Evolutionary conservation across 2,329 filamentous ascomycete species (phyloP).

Genomic region (Fonsecaea pedrosoi): DNA sequence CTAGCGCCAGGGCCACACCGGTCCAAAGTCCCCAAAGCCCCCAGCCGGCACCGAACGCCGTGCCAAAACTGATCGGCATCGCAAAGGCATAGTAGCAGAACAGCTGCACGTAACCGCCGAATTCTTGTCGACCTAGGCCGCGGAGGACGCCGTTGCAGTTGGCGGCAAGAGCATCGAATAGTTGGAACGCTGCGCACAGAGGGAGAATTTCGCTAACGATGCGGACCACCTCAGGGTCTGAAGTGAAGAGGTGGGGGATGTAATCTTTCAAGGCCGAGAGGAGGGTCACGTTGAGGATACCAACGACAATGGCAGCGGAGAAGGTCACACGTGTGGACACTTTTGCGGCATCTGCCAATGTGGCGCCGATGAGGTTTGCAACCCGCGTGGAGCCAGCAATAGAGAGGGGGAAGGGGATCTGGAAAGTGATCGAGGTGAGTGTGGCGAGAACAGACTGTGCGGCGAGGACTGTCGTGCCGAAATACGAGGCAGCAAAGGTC

Average conservation of each 20-base stretch:
- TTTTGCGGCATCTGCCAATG: slow-evolving; percentile 78
- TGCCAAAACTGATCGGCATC: slow-evolving; percentile 79
- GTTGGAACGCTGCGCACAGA: slow-evolving; percentile 84
- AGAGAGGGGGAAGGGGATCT: slow-evolving; percentile 88
- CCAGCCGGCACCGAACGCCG: slow-evolving; percentile 79
- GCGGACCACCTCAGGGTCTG: slow-evolving; percentile 71
- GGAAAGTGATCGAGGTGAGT: slow-evolving; percentile 79
- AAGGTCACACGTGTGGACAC: slow-evolving; percentile 80
- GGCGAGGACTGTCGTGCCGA: slow-evolving; percentile 79
- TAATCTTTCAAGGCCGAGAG: slow-evolving; percentile 72
- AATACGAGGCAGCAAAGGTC: slow-evolving; percentile 79
- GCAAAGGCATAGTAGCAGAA: slow-evolving; percentile 86
- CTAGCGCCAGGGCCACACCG: slow-evolving; percentile 75
- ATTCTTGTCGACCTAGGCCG: slow-evolving; percentile 84
- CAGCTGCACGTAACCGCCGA: slow-evolving; percentile 88
- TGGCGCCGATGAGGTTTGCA: slow-evolving; percentile 89
- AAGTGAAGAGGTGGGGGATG: slow-evolving; percentile 80
- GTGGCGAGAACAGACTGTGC: slow-evolving; percentile 87
- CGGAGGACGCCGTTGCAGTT: slow-evolving; percentile 84
- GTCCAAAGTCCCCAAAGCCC: slow-evolving; percentile 81
- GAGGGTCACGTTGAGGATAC: slow-evolving; percentile 76
- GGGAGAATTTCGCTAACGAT: slow-evolving; percentile 75
- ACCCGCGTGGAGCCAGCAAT: slow-evolving; percentile 88
- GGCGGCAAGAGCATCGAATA: slow-evolving; percentile 81
- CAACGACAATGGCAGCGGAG: slow-evolving; percentile 70